phyloP scores from a whole-genome alignment of 2,329 filamentous ascomycete genomes.

The Ascochyta pisi region DNA sequence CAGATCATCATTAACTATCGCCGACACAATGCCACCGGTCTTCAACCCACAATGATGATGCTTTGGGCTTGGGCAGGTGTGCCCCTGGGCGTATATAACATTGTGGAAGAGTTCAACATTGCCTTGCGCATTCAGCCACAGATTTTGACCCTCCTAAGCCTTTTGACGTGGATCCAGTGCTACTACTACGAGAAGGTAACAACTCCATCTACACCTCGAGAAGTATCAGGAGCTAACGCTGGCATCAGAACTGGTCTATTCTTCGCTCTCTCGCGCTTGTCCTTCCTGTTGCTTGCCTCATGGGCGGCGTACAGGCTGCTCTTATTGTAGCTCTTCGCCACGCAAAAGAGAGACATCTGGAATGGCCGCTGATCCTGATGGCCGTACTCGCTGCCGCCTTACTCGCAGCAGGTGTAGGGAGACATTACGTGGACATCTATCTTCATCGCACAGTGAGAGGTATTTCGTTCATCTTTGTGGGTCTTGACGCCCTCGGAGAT shows the following conservation, averaged over 20 bases:
- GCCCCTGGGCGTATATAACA: conserved; percentile 68
- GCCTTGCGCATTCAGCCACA: conserved; percentile 64
- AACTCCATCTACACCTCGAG: background rate
- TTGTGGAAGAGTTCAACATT: conserved; percentile 61
- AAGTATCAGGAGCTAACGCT: background rate
- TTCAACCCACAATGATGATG: conserved; percentile 76
- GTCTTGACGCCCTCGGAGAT: conserved; percentile 72
- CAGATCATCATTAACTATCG: conserved; percentile 74
- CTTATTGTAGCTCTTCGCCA: conserved; percentile 64
- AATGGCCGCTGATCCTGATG: conserved; percentile 72
- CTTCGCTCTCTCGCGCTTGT: conserved; percentile 58
- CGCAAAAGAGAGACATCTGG: conserved; percentile 52
- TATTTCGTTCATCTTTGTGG: conserved; percentile 75
- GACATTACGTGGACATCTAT: conserved; percentile 75
- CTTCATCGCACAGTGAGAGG: conserved; percentile 70
- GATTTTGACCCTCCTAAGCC: conserved; percentile 60
- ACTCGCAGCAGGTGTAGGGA: conserved; percentile 69
- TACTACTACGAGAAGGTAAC: conserved; percentile 58
- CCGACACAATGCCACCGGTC: conserved; percentile 68
- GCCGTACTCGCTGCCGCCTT: conserved; percentile 69
- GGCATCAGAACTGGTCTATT: conserved; percentile 59
- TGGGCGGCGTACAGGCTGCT: conserved; percentile 66
- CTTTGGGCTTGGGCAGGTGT: conserved; percentile 73
- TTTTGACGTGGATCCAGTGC: conserved; percentile 64
- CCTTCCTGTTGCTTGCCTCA: conserved; percentile 59